Evolutionary conservation across 257 asterid genomes (phyloP).

Genomic region (Solanum ossicruentum): DNA sequence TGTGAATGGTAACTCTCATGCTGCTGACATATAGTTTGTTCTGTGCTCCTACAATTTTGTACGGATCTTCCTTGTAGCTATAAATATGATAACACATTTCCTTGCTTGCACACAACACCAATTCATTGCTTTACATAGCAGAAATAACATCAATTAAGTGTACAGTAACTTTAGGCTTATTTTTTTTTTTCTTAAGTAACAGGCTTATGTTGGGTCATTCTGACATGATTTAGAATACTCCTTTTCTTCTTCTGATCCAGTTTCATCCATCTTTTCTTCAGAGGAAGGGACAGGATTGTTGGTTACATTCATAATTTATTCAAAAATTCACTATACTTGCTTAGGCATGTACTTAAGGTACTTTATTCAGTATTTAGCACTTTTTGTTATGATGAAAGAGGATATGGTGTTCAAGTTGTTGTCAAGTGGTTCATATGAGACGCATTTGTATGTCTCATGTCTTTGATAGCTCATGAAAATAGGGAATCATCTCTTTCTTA

Average conservation of each 20-base stretch:
- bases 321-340: not conserved
- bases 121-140: not conserved
- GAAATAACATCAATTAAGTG: not conserved
- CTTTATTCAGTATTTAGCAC: not conserved
- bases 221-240: not conserved
- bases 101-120: not conserved
- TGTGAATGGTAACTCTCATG: not conserved
- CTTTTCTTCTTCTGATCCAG: not conserved
- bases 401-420: not conserved
- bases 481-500: not conserved
- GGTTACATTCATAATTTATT: not conserved
- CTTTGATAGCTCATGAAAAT: not conserved
- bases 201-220: not conserved
- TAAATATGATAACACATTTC: not conserved
- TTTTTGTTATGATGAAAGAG: not conserved
- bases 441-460: not conserved
- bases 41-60: not conserved
- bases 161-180: not conserved
- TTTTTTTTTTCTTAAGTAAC: not conserved
- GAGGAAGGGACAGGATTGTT: not conserved
- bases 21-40: not conserved
- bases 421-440: not conserved
- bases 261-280: not conserved
- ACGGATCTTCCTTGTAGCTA: not conserved
- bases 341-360: not conserved